Percentiles rank a stretch among this genome's conserved stretches.
Conservation (phyloP, 2,329 filamentous ascomycete species). For the Gaeumannomyces tritici region DNA sequence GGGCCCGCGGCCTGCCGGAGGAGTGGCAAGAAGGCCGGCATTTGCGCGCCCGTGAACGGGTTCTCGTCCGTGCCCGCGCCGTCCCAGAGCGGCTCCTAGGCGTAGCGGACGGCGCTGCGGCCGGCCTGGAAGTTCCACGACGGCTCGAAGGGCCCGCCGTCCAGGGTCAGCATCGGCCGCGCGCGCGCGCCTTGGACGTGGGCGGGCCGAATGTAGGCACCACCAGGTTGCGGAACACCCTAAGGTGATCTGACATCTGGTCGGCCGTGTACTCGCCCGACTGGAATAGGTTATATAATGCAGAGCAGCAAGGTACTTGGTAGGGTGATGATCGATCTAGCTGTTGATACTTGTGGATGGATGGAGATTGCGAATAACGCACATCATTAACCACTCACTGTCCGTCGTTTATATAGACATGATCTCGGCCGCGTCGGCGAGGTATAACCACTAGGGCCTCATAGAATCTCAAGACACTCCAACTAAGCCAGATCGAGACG, state of each 20-base stretch:
- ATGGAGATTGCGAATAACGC: background rate
- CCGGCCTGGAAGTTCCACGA: constrained; percentile 7
- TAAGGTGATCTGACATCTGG: constrained; percentile 5
- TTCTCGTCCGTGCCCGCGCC: constrained; percentile 4
- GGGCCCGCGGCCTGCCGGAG: constrained; percentile 30
- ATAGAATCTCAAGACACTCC: background rate
- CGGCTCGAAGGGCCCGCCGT: constrained; percentile 8
- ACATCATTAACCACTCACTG: background rate
- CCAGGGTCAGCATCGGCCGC: constrained; percentile 4
- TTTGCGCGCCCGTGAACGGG: constrained; percentile 3
- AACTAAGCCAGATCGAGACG: background rate
- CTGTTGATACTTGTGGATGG: background rate
- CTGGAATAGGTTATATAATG: background rate
- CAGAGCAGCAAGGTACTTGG: too few species aligned
- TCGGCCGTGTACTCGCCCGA: constrained; percentile 5
- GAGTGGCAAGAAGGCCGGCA: constrained; percentile 18
- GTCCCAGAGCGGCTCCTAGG: constrained; percentile 5
- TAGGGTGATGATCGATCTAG: too few species aligned
- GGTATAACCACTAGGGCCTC: too few species aligned
- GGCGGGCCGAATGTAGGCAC: constrained; percentile 7
- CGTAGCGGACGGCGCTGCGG: constrained; percentile 4
- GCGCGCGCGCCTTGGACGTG: background rate
- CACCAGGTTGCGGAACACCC: constrained; percentile 5
- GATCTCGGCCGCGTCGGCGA: background rate
- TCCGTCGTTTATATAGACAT: background rate